A percentile compares a stretch with the other conserved stretches of the same genome.
These are phyloP conservation scores for Gossypium longicalyx DNA, from an alignment of 345 rosid genomes.

Conservation along the genomic window DNA sequence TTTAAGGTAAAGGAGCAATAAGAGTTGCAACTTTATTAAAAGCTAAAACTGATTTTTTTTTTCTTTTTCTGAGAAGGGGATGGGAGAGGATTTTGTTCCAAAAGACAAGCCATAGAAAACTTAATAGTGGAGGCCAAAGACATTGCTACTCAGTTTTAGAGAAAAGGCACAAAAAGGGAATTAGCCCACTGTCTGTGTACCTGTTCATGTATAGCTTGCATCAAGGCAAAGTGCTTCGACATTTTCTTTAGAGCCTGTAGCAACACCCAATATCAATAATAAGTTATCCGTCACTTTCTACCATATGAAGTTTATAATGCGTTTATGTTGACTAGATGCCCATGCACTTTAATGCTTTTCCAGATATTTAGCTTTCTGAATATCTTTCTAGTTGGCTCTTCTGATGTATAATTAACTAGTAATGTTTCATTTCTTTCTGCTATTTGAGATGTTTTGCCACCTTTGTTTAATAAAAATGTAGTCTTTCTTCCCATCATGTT, in stretches of 20 bases:
- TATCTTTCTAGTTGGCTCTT: neutral
- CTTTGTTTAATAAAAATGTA: neutral
- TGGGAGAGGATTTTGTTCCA: neutral
- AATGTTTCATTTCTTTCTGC: neutral
- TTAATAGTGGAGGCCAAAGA: neutral
- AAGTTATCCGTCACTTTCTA: constrained; percentile 3
- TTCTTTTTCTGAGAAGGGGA: neutral
- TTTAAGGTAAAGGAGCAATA: neutral
- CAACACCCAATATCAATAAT: constrained; percentile 19
- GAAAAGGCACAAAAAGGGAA: neutral
- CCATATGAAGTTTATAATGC: neutral
- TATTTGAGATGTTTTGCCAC: neutral
- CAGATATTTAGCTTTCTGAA: constrained; percentile 4
- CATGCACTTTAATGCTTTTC: neutral
- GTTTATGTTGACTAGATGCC: neutral
- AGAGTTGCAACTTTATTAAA: neutral
- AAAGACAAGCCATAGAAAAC: neutral
- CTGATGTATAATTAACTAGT: neutral
- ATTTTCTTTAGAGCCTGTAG: constrained; percentile 65
- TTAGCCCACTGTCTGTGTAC: constrained; percentile 12
- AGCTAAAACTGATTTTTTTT: neutral
- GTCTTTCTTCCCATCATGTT: neutral
- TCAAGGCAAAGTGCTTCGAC: constrained; percentile 64
- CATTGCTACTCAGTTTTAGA: neutral
- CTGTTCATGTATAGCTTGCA: constrained; percentile 77